phyloP scores from a whole-genome alignment of 768 basidiomycete species.

The Mycena rebaudengoi region DNA sequence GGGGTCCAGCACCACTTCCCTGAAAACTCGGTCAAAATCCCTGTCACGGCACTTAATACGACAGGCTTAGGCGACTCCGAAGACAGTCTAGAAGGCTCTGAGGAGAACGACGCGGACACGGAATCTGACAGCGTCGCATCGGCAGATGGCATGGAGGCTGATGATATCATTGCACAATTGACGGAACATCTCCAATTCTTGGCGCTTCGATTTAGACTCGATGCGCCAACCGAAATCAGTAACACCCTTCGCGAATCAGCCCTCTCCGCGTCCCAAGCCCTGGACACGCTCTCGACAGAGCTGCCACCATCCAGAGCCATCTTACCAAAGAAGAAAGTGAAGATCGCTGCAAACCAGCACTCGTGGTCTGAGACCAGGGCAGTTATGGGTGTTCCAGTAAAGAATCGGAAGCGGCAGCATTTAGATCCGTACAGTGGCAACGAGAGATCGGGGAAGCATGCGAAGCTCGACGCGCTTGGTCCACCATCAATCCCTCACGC shows the following conservation, averaged over 20 bases:
- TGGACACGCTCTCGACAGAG: background rate
- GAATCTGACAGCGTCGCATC: too few species aligned
- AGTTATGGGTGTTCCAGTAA: background rate
- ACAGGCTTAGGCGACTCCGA: background rate
- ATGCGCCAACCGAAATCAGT: background rate
- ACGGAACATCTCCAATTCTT: background rate
- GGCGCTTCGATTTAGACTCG: background rate
- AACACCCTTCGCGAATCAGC: background rate
- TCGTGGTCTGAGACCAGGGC: background rate
- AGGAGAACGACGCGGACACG: background rate
- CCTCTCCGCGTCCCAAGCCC: background rate
- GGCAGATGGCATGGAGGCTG: too few species aligned
- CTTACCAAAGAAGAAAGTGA: background rate
- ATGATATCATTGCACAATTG: background rate
- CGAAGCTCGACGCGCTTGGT: background rate
- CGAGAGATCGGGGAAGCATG: background rate
- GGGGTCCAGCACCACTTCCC: constrained; percentile 3
- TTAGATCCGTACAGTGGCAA: background rate
- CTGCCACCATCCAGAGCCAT: background rate
- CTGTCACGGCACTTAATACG: background rate
- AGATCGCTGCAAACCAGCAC: background rate
- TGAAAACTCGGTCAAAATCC: background rate
- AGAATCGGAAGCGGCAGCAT: background rate
- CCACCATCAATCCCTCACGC: background rate
- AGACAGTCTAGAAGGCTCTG: background rate